These are phyloP conservation scores for Linderniella brevidens DNA, from an alignment of 257 asterid species.

Conservation along the genomic window DNA sequence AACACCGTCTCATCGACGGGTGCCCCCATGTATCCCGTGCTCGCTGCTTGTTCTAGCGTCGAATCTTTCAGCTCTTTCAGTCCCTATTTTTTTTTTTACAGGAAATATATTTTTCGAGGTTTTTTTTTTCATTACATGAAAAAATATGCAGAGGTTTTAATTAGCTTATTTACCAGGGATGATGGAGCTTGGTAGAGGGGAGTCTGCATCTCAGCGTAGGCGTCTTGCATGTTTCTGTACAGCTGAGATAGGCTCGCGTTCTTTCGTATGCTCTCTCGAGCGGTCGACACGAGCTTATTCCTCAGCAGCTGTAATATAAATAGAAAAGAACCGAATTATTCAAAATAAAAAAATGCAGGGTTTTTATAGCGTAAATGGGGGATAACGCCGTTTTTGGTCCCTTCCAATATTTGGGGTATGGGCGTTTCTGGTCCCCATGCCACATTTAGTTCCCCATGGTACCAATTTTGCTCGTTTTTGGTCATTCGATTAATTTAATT, in stretches of 20 bases:
- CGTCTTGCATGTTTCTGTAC: slow-evolving; percentile 67
- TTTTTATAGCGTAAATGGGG: too few relatives aligned
- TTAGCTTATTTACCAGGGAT: slow-evolving; percentile 26
- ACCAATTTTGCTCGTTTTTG: too few relatives aligned
- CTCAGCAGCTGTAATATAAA: slow-evolving; percentile 48
- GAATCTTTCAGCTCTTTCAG: slow-evolving; percentile 77
- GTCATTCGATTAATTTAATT: too few relatives aligned
- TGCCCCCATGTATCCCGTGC: slow-evolving; percentile 61
- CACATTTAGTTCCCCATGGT: too few relatives aligned
- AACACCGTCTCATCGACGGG: slow-evolving; percentile 66
- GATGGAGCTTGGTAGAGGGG: slow-evolving; percentile 81
- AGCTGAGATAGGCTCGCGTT: slow-evolving; percentile 71
- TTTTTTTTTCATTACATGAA: too few relatives aligned
- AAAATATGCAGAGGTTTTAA: too few relatives aligned
- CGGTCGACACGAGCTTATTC: slow-evolving; percentile 74
- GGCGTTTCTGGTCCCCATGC: too few relatives aligned
- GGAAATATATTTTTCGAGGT: neutral
- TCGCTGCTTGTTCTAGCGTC: slow-evolving; percentile 57
- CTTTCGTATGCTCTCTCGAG: slow-evolving; percentile 40
- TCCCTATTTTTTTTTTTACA: slow-evolving; percentile 59
- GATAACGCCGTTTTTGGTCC: too few relatives aligned
- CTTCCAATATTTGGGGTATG: too few relatives aligned
- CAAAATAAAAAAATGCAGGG: neutral
- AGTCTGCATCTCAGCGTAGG: slow-evolving; percentile 79
- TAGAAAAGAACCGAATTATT: neutral